A percentile compares a stretch with the other conserved stretches of the same genome.
phyloP scores from a whole-genome alignment of 495 filamentous ascomycete genomes.

The Neurospora sp. region DNA sequence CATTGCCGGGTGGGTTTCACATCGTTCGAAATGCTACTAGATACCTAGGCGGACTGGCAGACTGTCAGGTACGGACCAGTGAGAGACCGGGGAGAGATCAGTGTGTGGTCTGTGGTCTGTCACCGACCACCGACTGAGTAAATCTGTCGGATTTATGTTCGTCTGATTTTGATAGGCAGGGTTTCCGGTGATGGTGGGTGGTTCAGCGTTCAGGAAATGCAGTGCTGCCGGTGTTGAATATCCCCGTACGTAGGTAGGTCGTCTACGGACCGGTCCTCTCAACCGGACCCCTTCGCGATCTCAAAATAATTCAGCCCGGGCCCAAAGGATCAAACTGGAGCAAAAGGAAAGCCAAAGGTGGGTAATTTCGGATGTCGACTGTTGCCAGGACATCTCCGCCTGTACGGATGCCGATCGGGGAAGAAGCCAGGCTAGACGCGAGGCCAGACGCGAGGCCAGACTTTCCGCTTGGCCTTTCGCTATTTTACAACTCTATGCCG shows the following conservation, averaged over 20 bases:
- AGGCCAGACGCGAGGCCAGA: background rate
- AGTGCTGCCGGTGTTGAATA: background rate
- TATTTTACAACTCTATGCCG: background rate
- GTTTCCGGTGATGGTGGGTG: background rate
- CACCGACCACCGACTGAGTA: background rate
- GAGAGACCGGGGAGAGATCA: background rate
- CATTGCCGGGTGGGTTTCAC: background rate
- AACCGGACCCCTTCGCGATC: background rate
- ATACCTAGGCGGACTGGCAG: background rate
- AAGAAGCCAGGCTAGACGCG: background rate
- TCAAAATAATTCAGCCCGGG: background rate
- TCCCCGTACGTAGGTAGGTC: background rate
- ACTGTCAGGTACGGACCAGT: background rate
- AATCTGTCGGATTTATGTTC: background rate
- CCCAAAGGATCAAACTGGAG: background rate
- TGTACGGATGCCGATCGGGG: background rate
- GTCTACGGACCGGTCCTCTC: background rate
- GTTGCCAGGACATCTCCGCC: background rate
- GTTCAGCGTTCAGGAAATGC: background rate
- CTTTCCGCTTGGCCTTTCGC: background rate
- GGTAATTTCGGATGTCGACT: background rate
- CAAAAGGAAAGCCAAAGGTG: background rate
- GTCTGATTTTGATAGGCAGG: background rate
- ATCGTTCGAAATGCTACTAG: background rate
- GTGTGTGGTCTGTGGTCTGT: background rate